phyloP scores from a whole-genome alignment of 1,284 basidiomycete genomes.

The Pyrrhoderma noxium region DNA sequence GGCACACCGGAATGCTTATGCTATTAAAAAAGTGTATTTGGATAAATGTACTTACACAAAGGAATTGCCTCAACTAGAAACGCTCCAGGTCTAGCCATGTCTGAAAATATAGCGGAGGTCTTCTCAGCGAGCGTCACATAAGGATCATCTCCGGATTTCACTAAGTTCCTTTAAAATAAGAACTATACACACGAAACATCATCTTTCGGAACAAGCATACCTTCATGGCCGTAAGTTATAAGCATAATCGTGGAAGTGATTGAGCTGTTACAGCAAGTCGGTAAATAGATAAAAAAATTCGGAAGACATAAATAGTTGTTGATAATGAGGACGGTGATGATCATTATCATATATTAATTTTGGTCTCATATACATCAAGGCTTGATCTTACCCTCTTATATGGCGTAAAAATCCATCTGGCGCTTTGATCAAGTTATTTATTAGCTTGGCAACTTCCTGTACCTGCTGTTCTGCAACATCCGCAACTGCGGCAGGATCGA shows the following conservation, averaged over 20 bases:
- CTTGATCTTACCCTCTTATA: background rate
- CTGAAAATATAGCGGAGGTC: background rate
- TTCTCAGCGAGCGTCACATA: constrained; percentile 5
- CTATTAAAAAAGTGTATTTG: background rate
- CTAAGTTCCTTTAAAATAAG: no score
- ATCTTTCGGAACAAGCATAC: no score
- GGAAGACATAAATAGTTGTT: no score
- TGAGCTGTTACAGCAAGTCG: no score
- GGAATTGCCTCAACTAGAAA: constrained; percentile 11
- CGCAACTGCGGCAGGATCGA: background rate
- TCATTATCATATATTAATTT: no score
- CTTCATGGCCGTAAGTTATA: no score
- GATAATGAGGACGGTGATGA: no score
- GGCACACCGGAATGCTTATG: no score
- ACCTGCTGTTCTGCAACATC: background rate
- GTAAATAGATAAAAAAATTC: no score
- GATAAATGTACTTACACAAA: constrained; percentile 4
- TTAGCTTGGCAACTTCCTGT: background rate
- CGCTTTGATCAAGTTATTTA: background rate
- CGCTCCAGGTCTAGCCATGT: background rate
- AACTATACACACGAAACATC: no score
- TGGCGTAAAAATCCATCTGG: background rate
- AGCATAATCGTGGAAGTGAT: no score
- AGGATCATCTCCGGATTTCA: background rate
- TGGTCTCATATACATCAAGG: no score